These are phyloP conservation scores for Candida railenensis DNA, from an alignment of 805 yeast genomes.

Conservation along the genomic window DNA sequence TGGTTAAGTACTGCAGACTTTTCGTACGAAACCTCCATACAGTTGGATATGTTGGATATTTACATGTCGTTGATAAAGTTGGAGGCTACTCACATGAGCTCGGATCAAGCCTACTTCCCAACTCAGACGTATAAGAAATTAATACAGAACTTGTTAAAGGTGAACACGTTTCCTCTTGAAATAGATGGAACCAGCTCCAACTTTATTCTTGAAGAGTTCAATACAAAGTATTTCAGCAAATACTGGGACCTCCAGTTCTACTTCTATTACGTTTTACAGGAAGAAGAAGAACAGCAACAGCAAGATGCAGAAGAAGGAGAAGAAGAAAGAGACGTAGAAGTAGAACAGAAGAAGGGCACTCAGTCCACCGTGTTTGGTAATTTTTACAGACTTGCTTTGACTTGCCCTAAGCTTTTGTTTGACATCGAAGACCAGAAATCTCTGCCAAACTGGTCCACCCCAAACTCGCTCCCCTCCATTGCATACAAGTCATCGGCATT, in stretches of 20 bases:
- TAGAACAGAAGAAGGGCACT: background rate
- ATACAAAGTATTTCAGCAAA: slow-evolving; percentile 44
- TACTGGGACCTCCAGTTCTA: slow-evolving; percentile 80
- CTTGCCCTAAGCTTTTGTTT: background rate
- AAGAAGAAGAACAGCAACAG: slow-evolving; percentile 11
- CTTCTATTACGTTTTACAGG: slow-evolving; percentile 53
- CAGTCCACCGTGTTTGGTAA: slow-evolving; percentile 31
- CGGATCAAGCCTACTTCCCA: slow-evolving; percentile 63
- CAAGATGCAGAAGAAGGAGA: slow-evolving; percentile 2
- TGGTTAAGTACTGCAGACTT: slow-evolving; percentile 36
- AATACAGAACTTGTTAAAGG: slow-evolving; percentile 26
- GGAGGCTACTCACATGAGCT: slow-evolving; percentile 53
- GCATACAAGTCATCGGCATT: slow-evolving; percentile 45
- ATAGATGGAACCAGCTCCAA: slow-evolving; percentile 26
- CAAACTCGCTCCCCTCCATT: slow-evolving; percentile 30
- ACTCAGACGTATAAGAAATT: slow-evolving; percentile 46
- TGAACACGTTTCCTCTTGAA: background rate
- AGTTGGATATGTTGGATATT: slow-evolving; percentile 53
- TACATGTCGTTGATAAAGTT: slow-evolving; percentile 53
- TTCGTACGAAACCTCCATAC: slow-evolving; percentile 50
- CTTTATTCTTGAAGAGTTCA: slow-evolving; percentile 54
- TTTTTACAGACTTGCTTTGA: slow-evolving; percentile 32
- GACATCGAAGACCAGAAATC: slow-evolving; percentile 31
- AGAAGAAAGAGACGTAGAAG: slow-evolving; percentile 3
- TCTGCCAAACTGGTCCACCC: slow-evolving; percentile 26